Percentiles rank a stretch among this genome's conserved stretches.
Evolutionary conservation across 257 asterid genomes (phyloP).

Genomic region (Oldenlandia corymbosa): DNA sequence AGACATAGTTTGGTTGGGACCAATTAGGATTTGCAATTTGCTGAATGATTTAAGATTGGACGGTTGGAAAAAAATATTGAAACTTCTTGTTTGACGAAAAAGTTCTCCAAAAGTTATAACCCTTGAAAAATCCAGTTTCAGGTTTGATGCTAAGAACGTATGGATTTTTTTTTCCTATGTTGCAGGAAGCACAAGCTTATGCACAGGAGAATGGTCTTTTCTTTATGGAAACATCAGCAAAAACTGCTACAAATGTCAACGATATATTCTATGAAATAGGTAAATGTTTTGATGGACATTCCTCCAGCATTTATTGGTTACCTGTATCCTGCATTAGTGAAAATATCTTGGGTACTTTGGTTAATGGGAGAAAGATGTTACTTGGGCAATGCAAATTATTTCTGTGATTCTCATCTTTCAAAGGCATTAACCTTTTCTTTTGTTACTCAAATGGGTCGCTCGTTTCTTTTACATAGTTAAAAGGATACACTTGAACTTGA

Average conservation of each 20-base stretch:
- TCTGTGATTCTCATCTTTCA: too few relatives aligned
- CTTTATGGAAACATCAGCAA: constrained; percentile 39
- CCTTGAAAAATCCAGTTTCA: background rate
- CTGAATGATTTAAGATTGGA: too few relatives aligned
- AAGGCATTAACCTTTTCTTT: background rate
- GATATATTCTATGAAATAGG: constrained; percentile 39
- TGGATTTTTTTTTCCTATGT: constrained; percentile 1
- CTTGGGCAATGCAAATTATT: background rate
- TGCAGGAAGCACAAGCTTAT: constrained; percentile 33
- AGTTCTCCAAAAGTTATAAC: background rate
- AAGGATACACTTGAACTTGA: background rate
- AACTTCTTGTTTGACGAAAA: too few relatives aligned
- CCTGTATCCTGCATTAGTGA: background rate
- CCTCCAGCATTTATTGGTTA: background rate
- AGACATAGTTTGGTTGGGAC: too few relatives aligned
- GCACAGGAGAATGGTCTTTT: constrained; percentile 34
- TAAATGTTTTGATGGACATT: background rate
- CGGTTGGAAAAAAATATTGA: too few relatives aligned
- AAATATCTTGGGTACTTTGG: background rate
- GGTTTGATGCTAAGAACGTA: background rate
- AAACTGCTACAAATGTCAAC: constrained; percentile 34
- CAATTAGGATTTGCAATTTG: too few relatives aligned
- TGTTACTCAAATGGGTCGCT: too few relatives aligned
- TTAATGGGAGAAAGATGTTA: background rate
- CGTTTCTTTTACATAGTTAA: background rate